Evolutionary conservation across 768 basidiomycete genomes (phyloP).

Genomic region (Tulasnella sp.): DNA sequence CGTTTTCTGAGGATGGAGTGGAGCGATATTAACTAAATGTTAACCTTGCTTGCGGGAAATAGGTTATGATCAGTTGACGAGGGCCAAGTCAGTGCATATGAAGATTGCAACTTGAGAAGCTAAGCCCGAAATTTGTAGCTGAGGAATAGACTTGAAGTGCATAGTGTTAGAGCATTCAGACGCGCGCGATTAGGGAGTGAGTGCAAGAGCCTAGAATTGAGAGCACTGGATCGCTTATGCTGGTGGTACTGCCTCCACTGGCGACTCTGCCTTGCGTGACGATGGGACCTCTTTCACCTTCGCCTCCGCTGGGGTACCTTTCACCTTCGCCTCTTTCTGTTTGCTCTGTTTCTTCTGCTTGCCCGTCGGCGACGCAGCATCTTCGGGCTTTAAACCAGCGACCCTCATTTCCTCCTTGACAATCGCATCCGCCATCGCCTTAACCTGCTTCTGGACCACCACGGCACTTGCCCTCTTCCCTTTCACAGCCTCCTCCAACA

Average conservation of each 20-base stretch:
- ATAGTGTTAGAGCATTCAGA: not conserved
- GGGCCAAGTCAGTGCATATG: conserved; percentile 74
- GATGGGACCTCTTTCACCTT: too few relatives aligned
- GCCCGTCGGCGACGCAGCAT: not conserved
- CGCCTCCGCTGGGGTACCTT: not conserved
- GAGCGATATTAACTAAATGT: too few relatives aligned
- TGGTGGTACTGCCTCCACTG: too few relatives aligned
- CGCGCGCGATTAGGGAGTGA: too few relatives aligned
- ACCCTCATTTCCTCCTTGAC: conserved; percentile 1
- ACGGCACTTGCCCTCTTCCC: conserved; percentile 28
- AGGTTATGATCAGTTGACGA: conserved; percentile 82
- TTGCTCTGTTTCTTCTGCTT: not conserved
- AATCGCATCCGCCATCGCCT: not conserved
- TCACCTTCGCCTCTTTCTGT: not conserved
- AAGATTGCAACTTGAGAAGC: conserved; percentile 38
- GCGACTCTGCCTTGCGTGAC: too few relatives aligned
- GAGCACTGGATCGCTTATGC: too few relatives aligned
- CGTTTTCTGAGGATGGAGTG: not conserved
- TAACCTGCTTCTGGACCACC: conserved; percentile 15
- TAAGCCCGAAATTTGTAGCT: too few relatives aligned
- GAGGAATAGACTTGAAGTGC: not conserved
- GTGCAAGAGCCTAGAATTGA: too few relatives aligned
- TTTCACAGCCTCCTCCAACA: conserved; percentile 29
- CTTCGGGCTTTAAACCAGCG: not conserved
- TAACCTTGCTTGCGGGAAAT: conserved; percentile 7